Base-by-base conservation (phyloP, 805 yeast species). In the Teunomyces aglyptinius region DNA sequence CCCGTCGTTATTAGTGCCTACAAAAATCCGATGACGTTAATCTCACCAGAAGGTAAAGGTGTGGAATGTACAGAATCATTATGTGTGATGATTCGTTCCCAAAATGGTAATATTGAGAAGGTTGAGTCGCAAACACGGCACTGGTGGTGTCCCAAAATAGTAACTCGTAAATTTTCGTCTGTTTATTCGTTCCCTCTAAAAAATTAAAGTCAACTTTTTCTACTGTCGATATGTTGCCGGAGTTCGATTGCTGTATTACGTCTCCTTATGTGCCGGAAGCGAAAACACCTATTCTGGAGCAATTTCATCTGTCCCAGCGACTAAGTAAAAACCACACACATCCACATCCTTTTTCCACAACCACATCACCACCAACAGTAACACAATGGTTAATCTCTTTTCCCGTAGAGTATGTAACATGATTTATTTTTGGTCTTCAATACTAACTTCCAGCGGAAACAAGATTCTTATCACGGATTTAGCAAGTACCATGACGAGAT, bases 401-500 rank as follows among this genome's bases (percentile, higher is more conserved):
- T n/a, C 27, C 20, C 46, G 43, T 39, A 20, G 24, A n/a, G 39
- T 42, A 42, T 12, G 34, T 35, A n/a, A 6, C 5, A 10, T 41
- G 10, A 27, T 5, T 15, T 29, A 10, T 6, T n/a, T 19, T 24
- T 7, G 4, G 15, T n/a, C 19, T 6, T 13, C 4, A 10, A 11
- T 34, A 49, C 47, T 49, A 49, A 49, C 52, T 15, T 26, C 8
- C 22, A 51, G 54, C 45, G 52, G 50, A 59, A 48, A 41, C 36
- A 43, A 5, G 59, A 58, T 28, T 33, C 50, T 26, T 61, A 60
- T 51, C 71, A 68, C 36, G 75, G 75, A 16, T 70, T 70, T 48
- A 55, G 60, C 44, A 65, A 57, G 48, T 68, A 69, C 50, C 51
- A 57, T 13, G 63, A 61, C 11, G 69, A 65, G 45, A 44, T 61